phyloP scores from a whole-genome alignment of 2,329 filamentous ascomycete genomes.

The Epichloe amarillans region DNA sequence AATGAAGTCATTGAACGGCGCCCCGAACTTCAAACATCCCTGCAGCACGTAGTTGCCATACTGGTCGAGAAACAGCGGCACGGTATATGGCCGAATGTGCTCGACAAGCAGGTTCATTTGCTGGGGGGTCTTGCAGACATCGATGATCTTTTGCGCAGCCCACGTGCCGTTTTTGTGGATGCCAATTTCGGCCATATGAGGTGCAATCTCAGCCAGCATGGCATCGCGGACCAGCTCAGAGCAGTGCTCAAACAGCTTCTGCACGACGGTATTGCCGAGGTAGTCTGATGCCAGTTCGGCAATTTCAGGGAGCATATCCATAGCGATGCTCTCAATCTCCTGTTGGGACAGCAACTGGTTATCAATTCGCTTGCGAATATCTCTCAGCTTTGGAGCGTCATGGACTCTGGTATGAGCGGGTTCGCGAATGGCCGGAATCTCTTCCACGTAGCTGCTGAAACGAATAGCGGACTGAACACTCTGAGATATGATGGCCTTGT shows the following conservation, averaged over 20 bases:
- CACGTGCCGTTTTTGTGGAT: slow-evolving; percentile 99
- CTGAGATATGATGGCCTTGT: slow-evolving; percentile 55
- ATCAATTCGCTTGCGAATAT: slow-evolving; percentile 95
- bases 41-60: slow-evolving; percentile 98
- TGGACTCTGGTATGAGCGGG: slow-evolving; percentile 80
- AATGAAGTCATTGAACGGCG: slow-evolving; percentile 88
- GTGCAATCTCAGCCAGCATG: slow-evolving; percentile 79
- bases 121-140: slow-evolving; percentile 72
- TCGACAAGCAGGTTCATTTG: slow-evolving; percentile 82
- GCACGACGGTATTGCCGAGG: slow-evolving; percentile 96
- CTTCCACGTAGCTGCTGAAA: slow-evolving; percentile 58
- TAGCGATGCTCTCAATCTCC: slow-evolving; percentile 85
- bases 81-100: slow-evolving; percentile 69
- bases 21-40: slow-evolving; percentile 83
- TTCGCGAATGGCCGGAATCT: slow-evolving; percentile 82
- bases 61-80: slow-evolving; percentile 89
- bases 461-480: slow-evolving; percentile 67
- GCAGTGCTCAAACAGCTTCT: slow-evolving; percentile 96
- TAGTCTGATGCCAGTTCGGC: slow-evolving; percentile 93
- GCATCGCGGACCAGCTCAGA: slow-evolving; percentile 80
- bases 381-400: slow-evolving; percentile 85
- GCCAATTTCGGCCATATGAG: slow-evolving; percentile 90
- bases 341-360: slow-evolving; percentile 75
- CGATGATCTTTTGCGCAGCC: slow-evolving; percentile 98
- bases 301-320: slow-evolving; percentile 92